Evolutionary conservation across 352 stramenopile species (phyloP), one percentile per base, ranked within the genome.

Genomic region (Elongisporangium undulatum): DNA sequence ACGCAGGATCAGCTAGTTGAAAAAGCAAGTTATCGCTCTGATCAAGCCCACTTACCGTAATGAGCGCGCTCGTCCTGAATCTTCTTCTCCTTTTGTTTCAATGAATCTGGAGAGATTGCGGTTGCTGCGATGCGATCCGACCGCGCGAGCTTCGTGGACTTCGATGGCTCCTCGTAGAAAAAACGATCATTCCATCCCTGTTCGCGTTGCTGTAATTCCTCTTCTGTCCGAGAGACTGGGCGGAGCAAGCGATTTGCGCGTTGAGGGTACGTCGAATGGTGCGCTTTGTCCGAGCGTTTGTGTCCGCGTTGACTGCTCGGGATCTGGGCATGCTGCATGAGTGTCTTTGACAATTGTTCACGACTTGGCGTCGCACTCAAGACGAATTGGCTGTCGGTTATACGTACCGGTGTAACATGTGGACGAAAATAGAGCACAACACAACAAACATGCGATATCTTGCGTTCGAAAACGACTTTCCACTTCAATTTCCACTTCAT

Each of bases 151-250:
- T 86, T 84, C 39, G 79, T 88, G 6, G 71, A 74, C 41, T 80
- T 80, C 15, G 64, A 63, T 4, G 75, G 78, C 23, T 68, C 64
- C n/a, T 89, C 72, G 13, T 85, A 69, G 20, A 73, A 67, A 58
- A 93, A 93, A 1, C 81, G 81, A 58, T 87, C 78, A 45, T 93
- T 89, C 81, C 81, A 93, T 7, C 75, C 83, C 53, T 82, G 77
- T 39, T 93, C 81, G 24, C 79, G 81, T 34, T 82, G 70, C 53
- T 78, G 72, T 21, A 91, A 55, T 54, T 89, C 69, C 34, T 85
- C 63, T 21, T 84, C 66, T 0, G 67, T 77, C 1, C 79, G 69
- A 15, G 64, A 72, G 49, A 83, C 71, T 1, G 74, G 63, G 23
- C 63, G 68, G 49, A 83, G 72, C 13, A 74, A 66, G 8, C 70